Conservation (phyloP, 108 stramenopile species). For the Nitzschia sp. region DNA sequence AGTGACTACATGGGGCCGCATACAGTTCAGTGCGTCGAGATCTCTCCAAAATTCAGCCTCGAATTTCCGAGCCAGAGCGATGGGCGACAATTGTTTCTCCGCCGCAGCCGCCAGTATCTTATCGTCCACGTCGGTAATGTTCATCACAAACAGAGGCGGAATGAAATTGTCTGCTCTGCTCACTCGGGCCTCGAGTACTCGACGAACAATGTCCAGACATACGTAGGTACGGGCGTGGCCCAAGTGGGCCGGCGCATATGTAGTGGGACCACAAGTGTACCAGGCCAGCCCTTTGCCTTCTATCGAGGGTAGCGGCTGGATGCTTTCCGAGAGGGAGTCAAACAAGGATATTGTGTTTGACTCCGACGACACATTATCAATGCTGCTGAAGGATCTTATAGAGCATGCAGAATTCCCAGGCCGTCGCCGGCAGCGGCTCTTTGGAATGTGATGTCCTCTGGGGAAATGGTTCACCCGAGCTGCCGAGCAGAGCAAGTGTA, state of each 20-base stretch:
- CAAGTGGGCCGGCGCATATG: slow-evolving; percentile 93
- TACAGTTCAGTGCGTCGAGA: slow-evolving; percentile 67
- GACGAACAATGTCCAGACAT: slow-evolving; percentile 90
- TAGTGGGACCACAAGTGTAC: slow-evolving; percentile 99
- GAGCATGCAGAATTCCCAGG: too few species aligned
- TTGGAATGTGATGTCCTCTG: too few species aligned
- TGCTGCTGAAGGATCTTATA: too few species aligned
- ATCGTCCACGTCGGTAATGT: slow-evolving; percentile 98
- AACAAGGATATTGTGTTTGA: too few species aligned
- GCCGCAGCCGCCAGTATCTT: slow-evolving; percentile 86
- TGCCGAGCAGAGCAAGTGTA: too few species aligned
- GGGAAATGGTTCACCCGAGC: too few species aligned
- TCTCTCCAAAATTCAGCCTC: slow-evolving; percentile 74
- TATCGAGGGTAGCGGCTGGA: slow-evolving; percentile 1
- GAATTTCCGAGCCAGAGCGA: slow-evolving; percentile 60
- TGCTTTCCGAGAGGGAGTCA: slow-evolving; percentile 6
- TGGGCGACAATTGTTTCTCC: slow-evolving; percentile 41
- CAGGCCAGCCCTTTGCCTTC: slow-evolving; percentile 58
- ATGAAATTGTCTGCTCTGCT: neutral
- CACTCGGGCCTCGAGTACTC: slow-evolving; percentile 50
- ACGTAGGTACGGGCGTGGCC: slow-evolving; percentile 98
- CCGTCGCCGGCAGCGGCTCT: too few species aligned
- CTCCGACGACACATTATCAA: too few species aligned
- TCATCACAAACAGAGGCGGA: slow-evolving; percentile 79
- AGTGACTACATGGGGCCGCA: slow-evolving; percentile 86